Base-by-base conservation (phyloP, 1,284 basidiomycete species). In the Moniliophthora roreri region DNA sequence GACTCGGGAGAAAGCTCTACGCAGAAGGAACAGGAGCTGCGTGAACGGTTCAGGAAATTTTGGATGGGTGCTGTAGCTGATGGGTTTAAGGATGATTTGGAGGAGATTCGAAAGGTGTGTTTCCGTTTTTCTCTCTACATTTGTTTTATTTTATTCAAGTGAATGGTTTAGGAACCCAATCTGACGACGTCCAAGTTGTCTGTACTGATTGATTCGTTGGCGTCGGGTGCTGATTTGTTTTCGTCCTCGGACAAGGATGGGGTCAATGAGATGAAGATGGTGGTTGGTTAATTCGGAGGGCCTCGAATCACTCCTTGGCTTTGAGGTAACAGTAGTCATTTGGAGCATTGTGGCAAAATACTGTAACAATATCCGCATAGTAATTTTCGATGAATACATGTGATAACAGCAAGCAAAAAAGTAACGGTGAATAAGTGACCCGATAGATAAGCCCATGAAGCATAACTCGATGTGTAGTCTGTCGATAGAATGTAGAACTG, bases 51-150 rank as follows among this genome's bases (percentile, higher is more conserved):
- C 63, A 72, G 82, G 52, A 85, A 84, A 63, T 90, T 91, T 63
- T 92, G 89, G 88, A 90, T 92, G 87, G 68, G 80, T 2, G 81
- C 84, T 2, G 77, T 91, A 3, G 89, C 84, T 1, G 89, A 91
- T 65, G 87, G 81, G 15, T 92, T 91, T 68, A 79, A 79, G 56
- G 84, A 88, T 48, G 89, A 91, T 65, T 71, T 92, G 16, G 86
- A 89, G 61, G 78, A 84, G 61, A 85, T 91, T 61, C 82, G 85
- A 39, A 90, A 90, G 76, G 89, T 85, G 52, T 26, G 72, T 62
- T 23, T 45, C 21, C 48, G 8, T 28, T 45, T 24, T 48, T 8
- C 2, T 18, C 15, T 48, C 26, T 51, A 21, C 28, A 26, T 46
- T 47, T 26, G 37, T 52, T 23, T 20, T 55, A 39, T 36, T 24